These are phyloP conservation scores for Diplodia scrobiculata DNA, from an alignment of 2,329 filamentous ascomycete genomes.

Conservation along the genomic window DNA sequence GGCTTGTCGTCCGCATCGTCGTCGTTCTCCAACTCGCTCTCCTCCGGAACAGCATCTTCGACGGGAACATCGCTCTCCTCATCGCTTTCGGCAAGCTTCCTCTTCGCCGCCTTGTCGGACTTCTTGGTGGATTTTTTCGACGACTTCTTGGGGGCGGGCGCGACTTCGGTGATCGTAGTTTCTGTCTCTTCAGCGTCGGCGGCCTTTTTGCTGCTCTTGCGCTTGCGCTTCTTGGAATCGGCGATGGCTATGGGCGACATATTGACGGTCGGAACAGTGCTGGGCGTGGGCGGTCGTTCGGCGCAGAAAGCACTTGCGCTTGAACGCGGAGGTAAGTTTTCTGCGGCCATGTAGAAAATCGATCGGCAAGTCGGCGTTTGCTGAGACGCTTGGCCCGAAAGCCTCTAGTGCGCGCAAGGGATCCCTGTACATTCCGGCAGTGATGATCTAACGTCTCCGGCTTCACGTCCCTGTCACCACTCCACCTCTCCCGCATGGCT, in stretches of 20 bases:
- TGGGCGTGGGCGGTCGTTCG: background rate
- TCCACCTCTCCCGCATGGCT: constrained; percentile 14
- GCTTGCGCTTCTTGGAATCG: constrained; percentile 52
- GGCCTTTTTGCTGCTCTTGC: constrained; percentile 49
- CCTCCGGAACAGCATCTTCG: constrained; percentile 6
- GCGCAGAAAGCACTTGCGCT: background rate
- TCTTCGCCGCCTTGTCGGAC: constrained; percentile 49
- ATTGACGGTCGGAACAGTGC: background rate
- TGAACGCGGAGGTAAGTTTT: background rate
- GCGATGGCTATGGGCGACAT: constrained; percentile 45
- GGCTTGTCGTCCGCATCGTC: constrained; percentile 37
- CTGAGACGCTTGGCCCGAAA: background rate
- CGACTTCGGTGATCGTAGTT: constrained; percentile 30
- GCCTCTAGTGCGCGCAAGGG: background rate
- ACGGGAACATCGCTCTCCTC: constrained; percentile 38
- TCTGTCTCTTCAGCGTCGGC: constrained; percentile 35
- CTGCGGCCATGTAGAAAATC: background rate
- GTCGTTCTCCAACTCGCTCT: constrained; percentile 29
- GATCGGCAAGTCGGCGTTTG: constrained; percentile 15
- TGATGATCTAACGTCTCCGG: constrained; percentile 21
- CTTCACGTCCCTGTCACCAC: background rate
- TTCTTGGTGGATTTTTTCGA: constrained; percentile 38
- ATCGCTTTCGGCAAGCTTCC: constrained; percentile 38
- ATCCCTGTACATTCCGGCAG: constrained; percentile 25
- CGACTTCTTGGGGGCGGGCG: constrained; percentile 43